A percentile compares a stretch with the other conserved stretches of the same genome.
Evolutionary conservation across 2,329 filamentous ascomycete species (phyloP).

Genomic region (Passalora sequoiae): DNA sequence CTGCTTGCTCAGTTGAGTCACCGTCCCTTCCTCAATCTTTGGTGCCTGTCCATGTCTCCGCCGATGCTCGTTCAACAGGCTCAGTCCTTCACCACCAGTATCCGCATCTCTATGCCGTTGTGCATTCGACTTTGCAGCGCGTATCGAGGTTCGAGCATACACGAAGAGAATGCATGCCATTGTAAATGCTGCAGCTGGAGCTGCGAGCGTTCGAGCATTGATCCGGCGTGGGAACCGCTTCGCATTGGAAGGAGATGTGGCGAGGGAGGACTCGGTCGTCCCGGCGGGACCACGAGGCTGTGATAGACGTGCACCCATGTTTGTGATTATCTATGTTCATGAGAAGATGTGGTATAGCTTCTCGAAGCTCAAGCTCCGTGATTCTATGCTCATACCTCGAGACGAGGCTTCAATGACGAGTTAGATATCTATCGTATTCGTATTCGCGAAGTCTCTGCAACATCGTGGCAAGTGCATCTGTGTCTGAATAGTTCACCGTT

Average conservation of each 20-base stretch:
- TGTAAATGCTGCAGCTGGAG: constrained; percentile 57
- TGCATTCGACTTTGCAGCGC: constrained; percentile 61
- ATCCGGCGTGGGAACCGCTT: constrained; percentile 28
- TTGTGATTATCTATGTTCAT: constrained; percentile 5
- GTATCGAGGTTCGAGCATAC: constrained; percentile 61
- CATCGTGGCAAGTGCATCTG: too few species aligned
- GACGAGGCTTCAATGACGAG: too few species aligned
- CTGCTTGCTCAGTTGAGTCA: constrained; percentile 31
- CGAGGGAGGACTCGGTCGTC: constrained; percentile 38
- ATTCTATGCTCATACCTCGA: too few species aligned
- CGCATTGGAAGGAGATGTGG: constrained; percentile 31
- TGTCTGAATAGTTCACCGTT: too few species aligned
- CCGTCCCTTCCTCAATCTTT: constrained; percentile 40
- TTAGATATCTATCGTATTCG: too few species aligned
- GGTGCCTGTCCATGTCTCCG: constrained; percentile 50
- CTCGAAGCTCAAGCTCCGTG: neutral
- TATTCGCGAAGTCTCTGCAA: too few species aligned
- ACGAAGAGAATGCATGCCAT: constrained; percentile 58
- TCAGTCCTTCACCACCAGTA: constrained; percentile 49
- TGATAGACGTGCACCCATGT: constrained; percentile 46
- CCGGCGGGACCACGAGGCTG: constrained; percentile 41
- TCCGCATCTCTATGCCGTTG: constrained; percentile 55
- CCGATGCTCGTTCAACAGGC: constrained; percentile 49
- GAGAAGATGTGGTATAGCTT: neutral
- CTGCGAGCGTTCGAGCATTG: constrained; percentile 46